Evolutionary conservation across 2,329 filamentous ascomycete genomes (phyloP), one percentile per base, ranked within the genome.

Genomic region (Seiridium cupressi): DNA sequence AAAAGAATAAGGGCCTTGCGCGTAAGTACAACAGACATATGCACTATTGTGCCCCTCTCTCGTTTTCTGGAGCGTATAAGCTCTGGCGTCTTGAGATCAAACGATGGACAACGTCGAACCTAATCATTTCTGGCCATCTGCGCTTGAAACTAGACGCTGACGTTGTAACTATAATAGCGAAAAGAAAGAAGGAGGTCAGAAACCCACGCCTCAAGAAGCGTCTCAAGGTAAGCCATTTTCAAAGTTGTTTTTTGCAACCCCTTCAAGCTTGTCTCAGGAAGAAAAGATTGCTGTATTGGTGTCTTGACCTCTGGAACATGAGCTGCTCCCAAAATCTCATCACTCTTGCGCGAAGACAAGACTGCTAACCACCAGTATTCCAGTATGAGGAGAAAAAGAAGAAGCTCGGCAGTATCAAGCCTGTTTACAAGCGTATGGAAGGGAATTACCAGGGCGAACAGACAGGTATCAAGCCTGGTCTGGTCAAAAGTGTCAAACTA

Each of bases 401-500:
- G 91, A 97, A 98, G 84, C 78, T 98, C 72, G 87, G 86, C 70
- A 94, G 90, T 72, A 91, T 93, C 81, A 92, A 90, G 79, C 85
- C 91, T 26, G 18, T 26, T 26, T 26, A 26, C 18, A 26, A 7
- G 82, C 92, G 11, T 98, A 93, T 80, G 92, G 93, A 76, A 92
- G 92, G 66, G 91, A 92, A 63, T 58, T 99, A 99, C 79, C 86
- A 86, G 65, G 95, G 95, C 79, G 95, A 98, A 76, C 78, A 90
- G 78, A 95, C 93, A 47, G 95, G 95, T 87, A 96, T 99, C 79
- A 98, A 97, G 83, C 91, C 89, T 68, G 90, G 91, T 26, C 78
- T 99, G 76, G 88, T 98, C 69, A 96, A 95, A 87, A 96, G 92
- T 84, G 85, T 91, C 72, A 98, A 95, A 82, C 81, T 99, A 77